Conservation (phyloP, 805 yeast genomes). For the Yarrowia yakushimensis region DNA sequence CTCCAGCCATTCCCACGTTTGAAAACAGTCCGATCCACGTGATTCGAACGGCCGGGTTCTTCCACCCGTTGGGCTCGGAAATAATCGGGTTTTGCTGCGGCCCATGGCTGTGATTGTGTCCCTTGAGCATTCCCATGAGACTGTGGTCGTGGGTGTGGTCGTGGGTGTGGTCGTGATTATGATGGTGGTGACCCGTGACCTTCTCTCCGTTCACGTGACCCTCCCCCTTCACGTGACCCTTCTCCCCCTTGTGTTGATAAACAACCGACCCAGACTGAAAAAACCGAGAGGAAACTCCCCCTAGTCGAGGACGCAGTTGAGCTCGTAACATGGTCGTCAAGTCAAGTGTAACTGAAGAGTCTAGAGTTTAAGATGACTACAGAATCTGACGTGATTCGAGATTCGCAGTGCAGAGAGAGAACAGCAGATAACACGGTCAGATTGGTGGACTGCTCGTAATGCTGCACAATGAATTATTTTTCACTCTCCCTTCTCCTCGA, state of each 20-base stretch:
- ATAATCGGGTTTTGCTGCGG: constrained; percentile 30
- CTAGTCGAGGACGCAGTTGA: background rate
- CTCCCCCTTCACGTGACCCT: too few species aligned
- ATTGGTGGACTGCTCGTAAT: background rate
- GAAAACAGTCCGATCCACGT: constrained; percentile 88
- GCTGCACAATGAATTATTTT: too few species aligned
- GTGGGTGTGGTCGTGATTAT: constrained; percentile 26
- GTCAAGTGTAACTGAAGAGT: background rate
- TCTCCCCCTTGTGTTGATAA: too few species aligned
- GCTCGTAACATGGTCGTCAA: constrained; percentile 5
- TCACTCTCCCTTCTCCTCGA: too few species aligned
- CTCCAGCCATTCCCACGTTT: constrained; percentile 79
- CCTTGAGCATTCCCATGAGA: constrained; percentile 16
- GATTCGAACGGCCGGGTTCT: constrained; percentile 84
- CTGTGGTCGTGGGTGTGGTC: constrained; percentile 27
- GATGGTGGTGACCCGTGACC: too few species aligned
- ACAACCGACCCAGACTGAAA: background rate
- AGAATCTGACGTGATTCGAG: too few species aligned
- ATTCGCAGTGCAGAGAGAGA: too few species aligned
- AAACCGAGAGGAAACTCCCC: background rate
- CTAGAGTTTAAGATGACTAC: background rate
- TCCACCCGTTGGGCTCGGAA: constrained; percentile 38
- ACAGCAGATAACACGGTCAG: background rate
- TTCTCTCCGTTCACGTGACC: background rate
- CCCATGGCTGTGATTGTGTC: constrained; percentile 31